These are phyloP conservation scores for Mycena haematopus DNA, from an alignment of 768 basidiomycete genomes.

Conservation along the genomic window DNA sequence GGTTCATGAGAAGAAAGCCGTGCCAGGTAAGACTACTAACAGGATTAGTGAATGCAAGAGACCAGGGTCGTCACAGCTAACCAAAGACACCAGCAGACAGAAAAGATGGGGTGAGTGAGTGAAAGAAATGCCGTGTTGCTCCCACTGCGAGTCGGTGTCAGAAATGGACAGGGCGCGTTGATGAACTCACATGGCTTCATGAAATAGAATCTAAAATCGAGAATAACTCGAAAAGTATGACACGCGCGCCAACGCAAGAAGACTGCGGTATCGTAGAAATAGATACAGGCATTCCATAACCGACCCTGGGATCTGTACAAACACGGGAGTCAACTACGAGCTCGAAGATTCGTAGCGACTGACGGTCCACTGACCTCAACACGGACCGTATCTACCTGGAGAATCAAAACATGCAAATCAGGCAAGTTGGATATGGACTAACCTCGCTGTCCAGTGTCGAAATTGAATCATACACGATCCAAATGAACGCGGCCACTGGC, in stretches of 20 bases:
- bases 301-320: conserved; percentile 9
- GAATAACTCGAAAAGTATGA: neutral
- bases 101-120: neutral
- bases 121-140: neutral
- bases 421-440: neutral
- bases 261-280: conserved; percentile 12
- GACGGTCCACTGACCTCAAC: no score
- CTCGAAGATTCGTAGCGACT: neutral
- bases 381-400: conserved; percentile 1
- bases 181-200: conserved; percentile 12
- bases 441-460: conserved; percentile 18
- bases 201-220: conserved; percentile 14
- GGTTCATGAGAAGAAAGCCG: conserved; percentile 23
- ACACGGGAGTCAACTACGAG: neutral
- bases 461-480: conserved; percentile 9
- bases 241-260: conserved; percentile 6
- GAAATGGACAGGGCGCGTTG: neutral
- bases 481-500: conserved; percentile 6
- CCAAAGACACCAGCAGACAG: conserved; percentile 1
- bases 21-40: conserved; percentile 3
- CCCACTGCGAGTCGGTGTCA: conserved; percentile 1
- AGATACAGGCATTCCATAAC: conserved; percentile 10
- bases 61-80: neutral
- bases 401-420: neutral
- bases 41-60: neutral